These are phyloP conservation scores for Plasmodium coatneyi DNA, from an alignment of 169 alveolate genomes.

Conservation along the genomic window DNA sequence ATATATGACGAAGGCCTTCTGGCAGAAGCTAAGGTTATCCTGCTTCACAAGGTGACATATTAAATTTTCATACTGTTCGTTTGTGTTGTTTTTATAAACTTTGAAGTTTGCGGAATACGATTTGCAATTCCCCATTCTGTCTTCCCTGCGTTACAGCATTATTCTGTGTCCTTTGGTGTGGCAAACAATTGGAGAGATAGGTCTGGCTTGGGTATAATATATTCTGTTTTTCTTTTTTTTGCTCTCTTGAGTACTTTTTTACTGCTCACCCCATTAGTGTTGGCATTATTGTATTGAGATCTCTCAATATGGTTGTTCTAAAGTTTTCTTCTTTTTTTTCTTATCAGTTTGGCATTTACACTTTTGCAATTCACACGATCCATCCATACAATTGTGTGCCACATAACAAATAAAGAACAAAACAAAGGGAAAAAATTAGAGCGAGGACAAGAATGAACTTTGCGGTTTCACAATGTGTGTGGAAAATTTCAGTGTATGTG, in stretches of 20 bases:
- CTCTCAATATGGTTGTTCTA: not conserved
- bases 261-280: constrained; percentile 20
- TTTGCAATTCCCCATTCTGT: constrained; percentile 58
- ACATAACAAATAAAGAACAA: not conserved
- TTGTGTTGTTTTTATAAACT: constrained; percentile 37
- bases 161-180: not conserved
- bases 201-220: not conserved
- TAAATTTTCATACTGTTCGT: constrained; percentile 64
- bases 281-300: constrained; percentile 39
- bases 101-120: constrained; percentile 59
- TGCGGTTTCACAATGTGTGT: not conserved
- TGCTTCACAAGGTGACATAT: constrained; percentile 45
- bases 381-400: not conserved
- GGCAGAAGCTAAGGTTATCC: constrained; percentile 44
- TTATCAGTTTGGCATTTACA: constrained; percentile 1
- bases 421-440: not conserved
- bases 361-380: constrained; percentile 43
- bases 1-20: constrained; percentile 62
- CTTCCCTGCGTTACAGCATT: constrained; percentile 28
- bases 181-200: not conserved
- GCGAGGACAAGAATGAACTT: not conserved
- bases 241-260: not conserved
- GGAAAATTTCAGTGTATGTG: not conserved
- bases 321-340: constrained; percentile 4
- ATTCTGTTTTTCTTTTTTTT: constrained; percentile 2